phyloP scores from a whole-genome alignment of 805 yeast species.

The Kodamaea hsintzibuensis region DNA sequence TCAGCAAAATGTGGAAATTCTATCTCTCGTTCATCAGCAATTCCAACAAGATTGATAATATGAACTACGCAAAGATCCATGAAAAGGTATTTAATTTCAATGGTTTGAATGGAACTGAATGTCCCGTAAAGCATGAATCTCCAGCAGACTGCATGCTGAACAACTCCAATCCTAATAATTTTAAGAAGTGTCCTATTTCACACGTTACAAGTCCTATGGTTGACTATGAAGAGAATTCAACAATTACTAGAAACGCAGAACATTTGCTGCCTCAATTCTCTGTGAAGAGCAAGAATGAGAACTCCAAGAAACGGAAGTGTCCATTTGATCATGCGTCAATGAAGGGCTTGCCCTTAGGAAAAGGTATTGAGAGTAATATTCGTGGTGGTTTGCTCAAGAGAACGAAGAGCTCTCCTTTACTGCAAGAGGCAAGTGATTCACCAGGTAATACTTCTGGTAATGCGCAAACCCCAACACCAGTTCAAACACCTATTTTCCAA shows the following conservation, averaged over 20 bases:
- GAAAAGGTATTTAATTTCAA: constrained; percentile 30
- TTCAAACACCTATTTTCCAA: constrained; percentile 1
- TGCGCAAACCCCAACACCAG: constrained; percentile 2
- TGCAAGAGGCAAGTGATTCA: background rate
- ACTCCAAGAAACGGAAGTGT: constrained; percentile 25
- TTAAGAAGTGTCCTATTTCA: constrained; percentile 25
- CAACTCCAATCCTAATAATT: background rate
- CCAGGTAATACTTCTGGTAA: background rate
- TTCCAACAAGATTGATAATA: constrained; percentile 26
- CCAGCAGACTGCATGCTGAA: background rate
- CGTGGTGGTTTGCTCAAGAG: constrained; percentile 13
- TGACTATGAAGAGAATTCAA: constrained; percentile 11
- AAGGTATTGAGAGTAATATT: constrained; percentile 22
- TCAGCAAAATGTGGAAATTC: constrained; percentile 40
- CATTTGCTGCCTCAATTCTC: background rate
- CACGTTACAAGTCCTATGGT: constrained; percentile 23
- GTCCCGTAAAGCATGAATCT: constrained; percentile 1
- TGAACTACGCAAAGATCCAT: constrained; percentile 35
- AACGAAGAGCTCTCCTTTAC: background rate
- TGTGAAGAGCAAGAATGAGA: constrained; percentile 1
- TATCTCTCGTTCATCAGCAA: constrained; percentile 38
- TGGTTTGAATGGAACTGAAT: background rate
- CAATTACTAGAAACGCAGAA: background rate
- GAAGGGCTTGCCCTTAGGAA: constrained; percentile 6
- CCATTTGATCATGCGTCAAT: constrained; percentile 30